Evolutionary conservation across 2,329 filamentous ascomycete genomes (phyloP), one percentile per base, ranked within the genome.

Genomic region (Claviceps pusilla): DNA sequence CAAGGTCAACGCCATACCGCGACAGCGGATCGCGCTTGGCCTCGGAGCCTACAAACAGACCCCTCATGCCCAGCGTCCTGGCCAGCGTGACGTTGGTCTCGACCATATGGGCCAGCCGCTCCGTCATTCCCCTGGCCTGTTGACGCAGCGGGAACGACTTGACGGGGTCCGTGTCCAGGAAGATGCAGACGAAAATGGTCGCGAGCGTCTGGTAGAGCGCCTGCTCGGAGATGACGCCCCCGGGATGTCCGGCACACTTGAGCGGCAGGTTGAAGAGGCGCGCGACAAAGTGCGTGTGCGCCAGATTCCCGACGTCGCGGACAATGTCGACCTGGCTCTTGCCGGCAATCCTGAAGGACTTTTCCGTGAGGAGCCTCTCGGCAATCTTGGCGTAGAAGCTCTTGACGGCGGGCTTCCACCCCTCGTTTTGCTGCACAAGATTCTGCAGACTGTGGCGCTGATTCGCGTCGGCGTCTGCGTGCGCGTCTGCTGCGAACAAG

Each of bases 301-400:
- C 77, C 31, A 86, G 68, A 62, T 88, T 88, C 31, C 79, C 83
- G 1, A 88, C 77, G 54, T 87, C 82, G 29, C 82, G 78, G 10
- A 87, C 71, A 4, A 90, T 74, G 60, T 93, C 87, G 45, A 89
- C 77, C 63, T 87, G 83, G 4, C 73, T 77, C 54, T 60, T 63
- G 0, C 66, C 69, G 33, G 61, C 69, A 1, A 90, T 74, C 55
- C 74, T 76, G 66, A 80, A 86, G 47, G 78, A 79, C 65, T 87
- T 86, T 33, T 81, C 74, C 0, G 70, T 65, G 24, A 94, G 72
- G 3, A 93, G 73, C 33, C 76, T 70, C 51, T 79, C 69, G 1
- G 79, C 82, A 14, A 78, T 82, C 37, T 77, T 71, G 11, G 80
- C 73, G 64, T 86, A 89, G 62, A 89, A 89, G 0, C 70, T 67